A percentile compares a stretch with the other conserved stretches of the same genome.
Conservation (phyloP, 331 rosid genomes). For the Malus hybrid region DNA sequence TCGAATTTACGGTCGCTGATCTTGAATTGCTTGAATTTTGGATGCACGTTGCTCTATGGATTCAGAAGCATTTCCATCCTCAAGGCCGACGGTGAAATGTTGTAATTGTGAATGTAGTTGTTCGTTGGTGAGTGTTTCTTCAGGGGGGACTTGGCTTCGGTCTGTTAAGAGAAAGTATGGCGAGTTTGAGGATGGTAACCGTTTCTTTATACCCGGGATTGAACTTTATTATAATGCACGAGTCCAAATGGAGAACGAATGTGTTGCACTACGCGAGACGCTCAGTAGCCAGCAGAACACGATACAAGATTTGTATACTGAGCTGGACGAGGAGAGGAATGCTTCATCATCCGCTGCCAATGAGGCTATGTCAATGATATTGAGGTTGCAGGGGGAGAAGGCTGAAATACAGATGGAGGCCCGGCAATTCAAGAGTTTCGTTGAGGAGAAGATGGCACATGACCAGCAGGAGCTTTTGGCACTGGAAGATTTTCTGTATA, state of each 20-base stretch:
- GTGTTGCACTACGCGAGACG: conserved; percentile 55
- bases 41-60: conserved; percentile 56
- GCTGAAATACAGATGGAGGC: conserved; percentile 95
- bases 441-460: conserved; percentile 71
- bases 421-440: conserved; percentile 77
- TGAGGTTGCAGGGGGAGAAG: conserved; percentile 98
- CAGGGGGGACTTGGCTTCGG: conserved; percentile 44
- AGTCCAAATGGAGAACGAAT: conserved; percentile 65
- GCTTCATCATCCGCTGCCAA: conserved; percentile 91
- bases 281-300: conserved; percentile 63
- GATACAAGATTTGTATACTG: conserved; percentile 55
- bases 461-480: conserved; percentile 70
- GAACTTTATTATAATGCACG: conserved; percentile 34
- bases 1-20: conserved; percentile 17
- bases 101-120: conserved; percentile 53
- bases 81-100: conserved; percentile 36
- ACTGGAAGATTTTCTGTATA: conserved; percentile 74
- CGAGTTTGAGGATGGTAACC: conserved; percentile 34
- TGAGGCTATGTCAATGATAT: conserved; percentile 95
- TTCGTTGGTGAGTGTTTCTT: conserved; percentile 22
- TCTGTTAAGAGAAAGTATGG: conserved; percentile 52
- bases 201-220: conserved; percentile 32
- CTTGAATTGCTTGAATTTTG: conserved; percentile 16
- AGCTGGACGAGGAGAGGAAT: conserved; percentile 92
- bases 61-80: conserved; percentile 40